phyloP scores from a whole-genome alignment of 192 early-diverging fungal genomes.

The Geranomyces variabilis region DNA sequence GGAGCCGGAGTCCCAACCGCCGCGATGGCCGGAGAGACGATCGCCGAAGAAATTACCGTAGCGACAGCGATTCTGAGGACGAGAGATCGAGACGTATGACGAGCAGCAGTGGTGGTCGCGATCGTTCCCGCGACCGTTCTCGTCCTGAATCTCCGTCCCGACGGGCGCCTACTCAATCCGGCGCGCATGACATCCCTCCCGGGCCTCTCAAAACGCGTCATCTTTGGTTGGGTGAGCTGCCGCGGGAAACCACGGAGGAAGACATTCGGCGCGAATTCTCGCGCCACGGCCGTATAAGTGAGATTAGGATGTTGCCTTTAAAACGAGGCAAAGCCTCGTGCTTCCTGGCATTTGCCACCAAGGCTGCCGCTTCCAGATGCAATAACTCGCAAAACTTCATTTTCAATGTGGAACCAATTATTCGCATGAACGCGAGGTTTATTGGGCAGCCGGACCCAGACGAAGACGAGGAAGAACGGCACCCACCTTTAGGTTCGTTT shows the following conservation, averaged over 20 bases:
- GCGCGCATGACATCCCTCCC: background rate
- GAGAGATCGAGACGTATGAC: background rate
- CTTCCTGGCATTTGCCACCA: slow-evolving; percentile 31
- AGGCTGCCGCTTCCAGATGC: slow-evolving; percentile 23
- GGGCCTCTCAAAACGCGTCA: slow-evolving; percentile 27
- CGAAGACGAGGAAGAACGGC: slow-evolving; percentile 18
- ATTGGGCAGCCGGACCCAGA: slow-evolving; percentile 26
- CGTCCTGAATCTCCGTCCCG: background rate
- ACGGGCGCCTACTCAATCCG: background rate
- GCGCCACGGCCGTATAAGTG: slow-evolving; percentile 29
- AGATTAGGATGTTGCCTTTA: slow-evolving; percentile 30
- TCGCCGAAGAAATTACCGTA: slow-evolving; percentile 15
- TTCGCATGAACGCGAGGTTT: slow-evolving; percentile 25
- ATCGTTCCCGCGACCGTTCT: background rate
- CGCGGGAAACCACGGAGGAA: slow-evolving; percentile 20
- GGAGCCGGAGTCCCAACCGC: slow-evolving; percentile 27
- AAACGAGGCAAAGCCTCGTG: slow-evolving; percentile 14
- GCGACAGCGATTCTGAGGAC: slow-evolving; percentile 32
- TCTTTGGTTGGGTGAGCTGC: slow-evolving; percentile 33
- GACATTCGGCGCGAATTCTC: slow-evolving; percentile 24
- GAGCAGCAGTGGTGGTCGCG: background rate
- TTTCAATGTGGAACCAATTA: background rate
- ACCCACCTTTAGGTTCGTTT: too few relatives aligned
- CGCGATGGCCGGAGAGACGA: slow-evolving; percentile 10
- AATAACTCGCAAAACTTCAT: slow-evolving; percentile 19